These are phyloP conservation scores for Aspergillus sergii DNA, from an alignment of 2,329 filamentous ascomycete species.

Conservation along the genomic window DNA sequence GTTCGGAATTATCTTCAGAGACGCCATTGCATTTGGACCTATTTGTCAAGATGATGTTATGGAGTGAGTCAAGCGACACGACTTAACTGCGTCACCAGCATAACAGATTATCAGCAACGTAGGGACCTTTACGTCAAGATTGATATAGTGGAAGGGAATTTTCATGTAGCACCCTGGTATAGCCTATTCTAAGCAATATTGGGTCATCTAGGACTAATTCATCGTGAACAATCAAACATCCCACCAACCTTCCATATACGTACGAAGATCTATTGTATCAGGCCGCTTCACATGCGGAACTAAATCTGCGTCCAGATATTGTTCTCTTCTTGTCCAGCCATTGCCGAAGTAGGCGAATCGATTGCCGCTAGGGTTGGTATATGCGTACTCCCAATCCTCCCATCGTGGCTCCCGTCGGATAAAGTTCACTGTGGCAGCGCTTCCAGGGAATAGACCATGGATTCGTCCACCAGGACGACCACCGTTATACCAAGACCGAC, in stretches of 20 bases:
- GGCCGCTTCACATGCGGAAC: slow-evolving; percentile 64
- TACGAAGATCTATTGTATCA: slow-evolving; percentile 60
- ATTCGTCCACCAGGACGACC: slow-evolving; percentile 64
- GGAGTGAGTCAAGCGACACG: no score
- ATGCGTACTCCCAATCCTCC: slow-evolving; percentile 62
- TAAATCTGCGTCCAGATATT: slow-evolving; percentile 59
- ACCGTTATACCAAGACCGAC: slow-evolving; percentile 73
- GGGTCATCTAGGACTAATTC: background rate
- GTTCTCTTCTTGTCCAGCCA: slow-evolving; percentile 65
- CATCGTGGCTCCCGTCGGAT: slow-evolving; percentile 59
- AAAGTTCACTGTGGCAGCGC: slow-evolving; percentile 63
- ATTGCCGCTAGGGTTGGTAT: slow-evolving; percentile 48
- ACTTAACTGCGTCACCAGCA: no score
- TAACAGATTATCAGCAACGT: no score
- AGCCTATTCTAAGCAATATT: background rate
- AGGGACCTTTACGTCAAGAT: no score
- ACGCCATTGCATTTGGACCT: no score
- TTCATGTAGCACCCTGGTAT: no score
- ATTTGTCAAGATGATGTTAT: no score
- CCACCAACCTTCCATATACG: slow-evolving; percentile 71
- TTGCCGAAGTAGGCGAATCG: slow-evolving; percentile 64
- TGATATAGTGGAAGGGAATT: background rate
- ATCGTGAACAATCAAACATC: slow-evolving; percentile 36
- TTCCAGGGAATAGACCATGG: slow-evolving; percentile 71
- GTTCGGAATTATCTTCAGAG: no score